Evolutionary conservation across 345 rosid genomes (phyloP).

Genomic region (Acer saccharum): DNA sequence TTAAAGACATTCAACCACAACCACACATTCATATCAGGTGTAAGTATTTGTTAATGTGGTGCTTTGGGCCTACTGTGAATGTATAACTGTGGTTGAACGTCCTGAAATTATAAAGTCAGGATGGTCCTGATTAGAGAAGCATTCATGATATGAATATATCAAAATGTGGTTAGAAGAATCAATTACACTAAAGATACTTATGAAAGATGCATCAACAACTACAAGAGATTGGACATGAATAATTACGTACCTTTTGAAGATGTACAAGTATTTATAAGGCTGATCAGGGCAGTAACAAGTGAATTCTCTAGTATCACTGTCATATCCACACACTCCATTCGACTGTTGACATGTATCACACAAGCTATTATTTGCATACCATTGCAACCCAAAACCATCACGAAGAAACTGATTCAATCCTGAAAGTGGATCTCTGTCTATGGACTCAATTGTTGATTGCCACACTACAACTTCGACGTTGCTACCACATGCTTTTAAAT

Average conservation of each 20-base stretch:
- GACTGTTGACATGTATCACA: constrained; percentile 16
- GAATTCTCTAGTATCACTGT: background rate
- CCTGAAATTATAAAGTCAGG: too few relatives aligned
- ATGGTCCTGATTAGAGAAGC: too few relatives aligned
- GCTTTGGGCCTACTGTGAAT: too few relatives aligned
- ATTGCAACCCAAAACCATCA: constrained; percentile 26
- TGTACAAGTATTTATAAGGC: background rate
- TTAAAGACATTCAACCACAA: too few relatives aligned
- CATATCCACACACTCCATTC: constrained; percentile 22
- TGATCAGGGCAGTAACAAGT: constrained; percentile 21
- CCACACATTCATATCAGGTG: too few relatives aligned
- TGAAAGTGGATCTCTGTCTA: background rate
- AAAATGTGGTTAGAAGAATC: too few relatives aligned
- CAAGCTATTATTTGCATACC: background rate
- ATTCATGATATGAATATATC: too few relatives aligned
- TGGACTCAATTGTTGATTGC: background rate
- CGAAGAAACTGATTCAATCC: background rate
- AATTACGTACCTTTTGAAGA: background rate
- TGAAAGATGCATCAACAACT: too few relatives aligned
- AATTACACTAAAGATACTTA: too few relatives aligned
- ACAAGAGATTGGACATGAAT: too few relatives aligned
- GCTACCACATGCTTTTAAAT: background rate
- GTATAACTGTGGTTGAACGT: too few relatives aligned
- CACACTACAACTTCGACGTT: background rate
- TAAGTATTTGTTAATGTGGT: too few relatives aligned